These are phyloP conservation scores for Pseudocercospora crystallina DNA, from an alignment of 2,329 filamentous ascomycete genomes.

Conservation along the genomic window DNA sequence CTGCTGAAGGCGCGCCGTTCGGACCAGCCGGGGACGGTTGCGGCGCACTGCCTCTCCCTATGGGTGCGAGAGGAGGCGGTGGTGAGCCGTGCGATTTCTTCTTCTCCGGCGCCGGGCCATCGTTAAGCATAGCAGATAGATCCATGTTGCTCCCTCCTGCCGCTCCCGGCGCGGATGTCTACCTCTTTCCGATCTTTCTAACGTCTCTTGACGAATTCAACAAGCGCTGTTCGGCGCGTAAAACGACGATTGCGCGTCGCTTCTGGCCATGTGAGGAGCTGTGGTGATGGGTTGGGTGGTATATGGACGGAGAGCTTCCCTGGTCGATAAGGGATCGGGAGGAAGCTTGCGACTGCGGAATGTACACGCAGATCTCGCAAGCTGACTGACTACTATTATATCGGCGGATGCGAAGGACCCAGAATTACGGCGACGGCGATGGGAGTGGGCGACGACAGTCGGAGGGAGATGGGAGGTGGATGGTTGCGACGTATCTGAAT, in stretches of 20 bases:
- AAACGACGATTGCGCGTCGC: neutral
- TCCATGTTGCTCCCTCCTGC: constrained; percentile 28
- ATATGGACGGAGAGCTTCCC: neutral
- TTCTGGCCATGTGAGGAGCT: constrained; percentile 12
- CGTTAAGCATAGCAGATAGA: constrained; percentile 34
- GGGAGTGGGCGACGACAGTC: neutral
- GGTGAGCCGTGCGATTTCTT: constrained; percentile 23
- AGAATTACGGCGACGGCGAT: neutral
- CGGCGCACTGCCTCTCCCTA: constrained; percentile 13
- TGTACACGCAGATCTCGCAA: too few species aligned
- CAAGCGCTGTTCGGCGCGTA: constrained; percentile 1
- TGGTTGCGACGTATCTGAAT: too few species aligned
- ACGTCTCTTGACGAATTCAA: neutral
- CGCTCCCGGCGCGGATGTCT: neutral
- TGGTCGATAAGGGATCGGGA: constrained; percentile 5
- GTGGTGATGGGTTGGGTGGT: too few species aligned
- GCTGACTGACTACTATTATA: too few species aligned
- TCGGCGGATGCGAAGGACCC: too few species aligned
- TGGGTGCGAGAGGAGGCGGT: constrained; percentile 9
- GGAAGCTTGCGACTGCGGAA: too few species aligned
- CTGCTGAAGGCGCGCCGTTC: constrained; percentile 13
- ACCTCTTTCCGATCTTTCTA: neutral
- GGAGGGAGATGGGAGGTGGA: too few species aligned
- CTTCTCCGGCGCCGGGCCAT: constrained; percentile 28
- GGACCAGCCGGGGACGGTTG: constrained; percentile 15